Percentiles rank a stretch among this genome's conserved stretches.
phyloP scores from a whole-genome alignment of 129 eudicot species.

The Deinandra increscens region DNA sequence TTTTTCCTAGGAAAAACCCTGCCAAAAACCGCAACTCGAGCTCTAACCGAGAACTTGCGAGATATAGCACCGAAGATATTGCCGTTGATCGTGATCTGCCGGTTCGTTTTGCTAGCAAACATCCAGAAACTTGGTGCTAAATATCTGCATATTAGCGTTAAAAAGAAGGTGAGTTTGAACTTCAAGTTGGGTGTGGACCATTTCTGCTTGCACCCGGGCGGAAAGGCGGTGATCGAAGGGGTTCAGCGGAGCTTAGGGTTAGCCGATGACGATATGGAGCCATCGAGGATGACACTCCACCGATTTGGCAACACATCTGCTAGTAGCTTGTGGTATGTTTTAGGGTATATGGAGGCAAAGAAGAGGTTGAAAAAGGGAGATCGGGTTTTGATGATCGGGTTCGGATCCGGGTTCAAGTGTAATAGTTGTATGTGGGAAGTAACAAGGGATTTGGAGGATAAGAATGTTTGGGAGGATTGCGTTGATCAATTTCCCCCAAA shows the following conservation, averaged over 20 bases:
- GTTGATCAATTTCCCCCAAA: constrained; percentile 36
- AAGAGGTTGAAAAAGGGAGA: constrained; percentile 40
- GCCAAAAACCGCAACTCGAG: constrained; percentile 40
- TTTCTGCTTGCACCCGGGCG: constrained; percentile 51
- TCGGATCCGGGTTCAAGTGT: constrained; percentile 81
- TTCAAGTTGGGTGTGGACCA: constrained; percentile 51
- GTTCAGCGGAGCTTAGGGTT: constrained; percentile 38
- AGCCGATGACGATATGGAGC: constrained; percentile 39
- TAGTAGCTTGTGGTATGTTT: constrained; percentile 55
- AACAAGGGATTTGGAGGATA: constrained; percentile 31
- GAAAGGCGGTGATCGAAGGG: constrained; percentile 56
- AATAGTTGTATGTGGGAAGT: constrained; percentile 55
- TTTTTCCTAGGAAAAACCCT: constrained; percentile 41
- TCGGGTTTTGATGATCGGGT: constrained; percentile 45
- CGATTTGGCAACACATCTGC: constrained; percentile 53
- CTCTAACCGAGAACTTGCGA: constrained; percentile 37
- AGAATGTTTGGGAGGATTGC: constrained; percentile 43
- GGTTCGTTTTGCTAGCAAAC: constrained; percentile 21
- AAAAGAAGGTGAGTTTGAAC: constrained; percentile 30
- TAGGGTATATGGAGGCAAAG: constrained; percentile 44
- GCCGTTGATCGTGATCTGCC: constrained; percentile 31
- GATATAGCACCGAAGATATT: constrained; percentile 40
- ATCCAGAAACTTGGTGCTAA: constrained; percentile 31
- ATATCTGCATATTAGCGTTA: constrained; percentile 13
- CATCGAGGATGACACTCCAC: constrained; percentile 49